phyloP scores from a whole-genome alignment of 306 rosid genomes.

The Canavalia gladiata region DNA sequence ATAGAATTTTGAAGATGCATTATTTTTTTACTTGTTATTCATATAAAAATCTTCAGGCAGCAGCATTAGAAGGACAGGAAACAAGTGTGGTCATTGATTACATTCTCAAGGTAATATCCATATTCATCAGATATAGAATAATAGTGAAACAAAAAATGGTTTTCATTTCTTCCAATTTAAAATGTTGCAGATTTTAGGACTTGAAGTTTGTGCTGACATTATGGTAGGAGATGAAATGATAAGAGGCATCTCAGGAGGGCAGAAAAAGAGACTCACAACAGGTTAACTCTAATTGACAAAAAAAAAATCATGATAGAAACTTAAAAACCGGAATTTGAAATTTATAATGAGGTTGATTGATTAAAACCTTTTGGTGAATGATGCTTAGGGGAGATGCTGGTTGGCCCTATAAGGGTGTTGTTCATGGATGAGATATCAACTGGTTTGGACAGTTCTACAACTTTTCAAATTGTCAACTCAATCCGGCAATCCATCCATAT shows the following conservation, averaged over 20 bases:
- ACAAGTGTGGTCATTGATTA: constrained; percentile 74
- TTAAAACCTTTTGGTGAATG: background rate
- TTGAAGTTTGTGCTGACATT: constrained; percentile 60
- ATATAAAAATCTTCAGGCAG: constrained; percentile 61
- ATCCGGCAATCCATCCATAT: constrained; percentile 78
- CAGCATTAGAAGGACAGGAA: constrained; percentile 75
- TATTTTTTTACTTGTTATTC: background rate
- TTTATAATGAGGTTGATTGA: background rate
- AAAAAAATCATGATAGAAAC: background rate
- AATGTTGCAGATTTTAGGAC: constrained; percentile 72
- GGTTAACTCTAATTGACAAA: constrained; percentile 48
- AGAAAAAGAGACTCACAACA: constrained; percentile 75
- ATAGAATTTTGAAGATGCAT: constrained; percentile 7
- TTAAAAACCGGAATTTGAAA: background rate
- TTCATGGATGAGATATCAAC: constrained; percentile 91
- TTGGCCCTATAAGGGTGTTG: constrained; percentile 77
- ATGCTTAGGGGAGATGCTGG: constrained; percentile 80
- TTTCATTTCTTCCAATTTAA: background rate
- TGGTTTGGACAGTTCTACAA: constrained; percentile 89
- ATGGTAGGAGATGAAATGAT: constrained; percentile 74
- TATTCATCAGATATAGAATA: background rate
- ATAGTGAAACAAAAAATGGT: background rate
- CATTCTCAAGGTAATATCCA: constrained; percentile 70
- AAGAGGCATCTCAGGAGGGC: constrained; percentile 85
- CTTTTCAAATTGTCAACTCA: constrained; percentile 76